A percentile compares a stretch with the other conserved stretches of the same genome.
Evolutionary conservation across 805 yeast genomes (phyloP).

Genomic region (Lipomyces spencermartinsiae): DNA sequence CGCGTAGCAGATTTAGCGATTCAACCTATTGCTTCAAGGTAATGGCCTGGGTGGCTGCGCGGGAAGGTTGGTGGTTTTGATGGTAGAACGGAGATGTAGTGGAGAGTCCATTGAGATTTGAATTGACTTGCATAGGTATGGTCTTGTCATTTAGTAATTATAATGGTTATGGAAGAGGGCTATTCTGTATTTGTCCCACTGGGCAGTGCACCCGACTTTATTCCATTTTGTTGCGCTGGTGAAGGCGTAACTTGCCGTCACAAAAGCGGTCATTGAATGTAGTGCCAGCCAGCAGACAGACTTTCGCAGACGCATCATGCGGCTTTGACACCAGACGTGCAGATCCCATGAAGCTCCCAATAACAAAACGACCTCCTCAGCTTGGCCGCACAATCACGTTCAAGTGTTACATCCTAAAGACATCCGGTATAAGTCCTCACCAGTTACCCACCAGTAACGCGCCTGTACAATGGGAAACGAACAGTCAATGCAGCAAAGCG

Average conservation of each 20-base stretch:
- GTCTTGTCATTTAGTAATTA: background rate
- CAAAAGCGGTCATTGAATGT: no score
- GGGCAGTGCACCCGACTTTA: background rate
- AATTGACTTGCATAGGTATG: no score
- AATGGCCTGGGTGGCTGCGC: background rate
- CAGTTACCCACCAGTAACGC: background rate
- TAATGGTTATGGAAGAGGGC: no score
- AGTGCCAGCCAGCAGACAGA: no score
- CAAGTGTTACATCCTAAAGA: background rate
- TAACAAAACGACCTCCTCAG: background rate
- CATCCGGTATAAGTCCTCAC: background rate
- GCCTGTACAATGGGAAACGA: conserved; percentile 34
- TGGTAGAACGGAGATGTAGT: background rate
- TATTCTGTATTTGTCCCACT: no score
- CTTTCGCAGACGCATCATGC: background rate
- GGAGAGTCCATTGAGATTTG: background rate
- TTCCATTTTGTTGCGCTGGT: background rate
- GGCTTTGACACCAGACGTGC: background rate
- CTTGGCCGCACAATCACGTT: background rate
- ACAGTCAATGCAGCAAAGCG: conserved; percentile 24
- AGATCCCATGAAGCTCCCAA: no score
- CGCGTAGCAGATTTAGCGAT: no score
- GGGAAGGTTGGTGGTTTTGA: background rate
- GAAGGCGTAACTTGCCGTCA: no score
- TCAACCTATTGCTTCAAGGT: background rate